phyloP scores from a whole-genome alignment of 164 flowering plant genomes.

The Berberis thunbergii region DNA sequence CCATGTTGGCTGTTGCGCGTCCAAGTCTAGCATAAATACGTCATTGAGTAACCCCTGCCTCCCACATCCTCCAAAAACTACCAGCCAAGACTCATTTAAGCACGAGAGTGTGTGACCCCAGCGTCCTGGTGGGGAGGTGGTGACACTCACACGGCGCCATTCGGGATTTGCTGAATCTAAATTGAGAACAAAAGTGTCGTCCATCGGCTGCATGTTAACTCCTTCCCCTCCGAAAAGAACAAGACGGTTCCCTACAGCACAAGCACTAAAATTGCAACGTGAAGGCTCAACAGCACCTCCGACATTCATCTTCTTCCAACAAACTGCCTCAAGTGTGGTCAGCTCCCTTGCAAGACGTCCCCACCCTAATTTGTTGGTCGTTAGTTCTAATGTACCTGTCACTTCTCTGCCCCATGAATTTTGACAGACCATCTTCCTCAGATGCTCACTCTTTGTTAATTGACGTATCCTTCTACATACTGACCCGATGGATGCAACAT shows the following conservation, averaged over 20 bases:
- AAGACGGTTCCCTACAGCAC: conserved; percentile 93
- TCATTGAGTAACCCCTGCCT: conserved; percentile 81
- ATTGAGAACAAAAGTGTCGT: conserved; percentile 85
- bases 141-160: conserved; percentile 77
- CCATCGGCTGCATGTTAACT: conserved; percentile 95
- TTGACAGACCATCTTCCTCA: conserved; percentile 94
- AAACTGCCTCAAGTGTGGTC: conserved; percentile 87
- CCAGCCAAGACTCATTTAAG: conserved; percentile 71
- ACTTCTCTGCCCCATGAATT: conserved; percentile 95
- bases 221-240: conserved; percentile 96
- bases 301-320: conserved; percentile 86
- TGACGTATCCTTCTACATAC: conserved; percentile 61
- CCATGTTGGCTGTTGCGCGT: conserved; percentile 85
- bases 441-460: conserved; percentile 70
- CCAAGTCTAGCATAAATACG: conserved; percentile 79
- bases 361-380: conserved; percentile 81
- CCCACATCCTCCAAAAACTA: conserved; percentile 92
- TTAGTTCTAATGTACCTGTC: conserved; percentile 72
- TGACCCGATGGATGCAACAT: conserved; percentile 79
- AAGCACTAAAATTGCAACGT: conserved; percentile 85
- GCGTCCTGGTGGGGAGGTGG: conserved; percentile 90
- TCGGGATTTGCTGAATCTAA: conserved; percentile 66
- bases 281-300: conserved; percentile 92
- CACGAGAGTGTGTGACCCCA: conserved; percentile 96
- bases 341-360: conserved; percentile 79